These are phyloP conservation scores for Daldinia loculata DNA, from an alignment of 495 filamentous ascomycete species.

Conservation along the genomic window DNA sequence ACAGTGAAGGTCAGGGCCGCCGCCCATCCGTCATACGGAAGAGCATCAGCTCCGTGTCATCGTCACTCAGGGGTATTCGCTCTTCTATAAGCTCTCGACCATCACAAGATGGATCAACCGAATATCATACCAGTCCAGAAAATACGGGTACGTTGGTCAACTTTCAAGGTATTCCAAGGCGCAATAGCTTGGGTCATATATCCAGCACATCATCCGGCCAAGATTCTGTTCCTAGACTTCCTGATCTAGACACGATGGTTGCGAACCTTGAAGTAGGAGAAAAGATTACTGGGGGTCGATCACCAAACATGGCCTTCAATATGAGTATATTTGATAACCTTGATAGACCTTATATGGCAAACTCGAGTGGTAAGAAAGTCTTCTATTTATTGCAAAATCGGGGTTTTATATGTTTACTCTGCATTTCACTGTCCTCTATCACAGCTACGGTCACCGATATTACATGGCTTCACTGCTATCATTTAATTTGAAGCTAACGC, in stretches of 20 bases:
- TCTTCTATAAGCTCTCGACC: slow-evolving; percentile 12
- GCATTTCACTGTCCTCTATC: neutral
- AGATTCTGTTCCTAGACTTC: slow-evolving; percentile 30
- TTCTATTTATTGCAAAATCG: neutral
- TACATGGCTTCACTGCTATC: neutral
- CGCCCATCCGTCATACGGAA: slow-evolving; percentile 29
- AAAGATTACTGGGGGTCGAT: neutral
- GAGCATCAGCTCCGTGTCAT: slow-evolving; percentile 41
- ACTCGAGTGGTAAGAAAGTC: slow-evolving; percentile 17
- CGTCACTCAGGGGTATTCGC: slow-evolving; percentile 34
- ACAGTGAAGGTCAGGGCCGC: slow-evolving; percentile 10
- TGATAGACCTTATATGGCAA: neutral
- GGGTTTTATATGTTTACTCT: neutral
- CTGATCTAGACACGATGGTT: slow-evolving; percentile 30
- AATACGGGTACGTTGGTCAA: neutral
- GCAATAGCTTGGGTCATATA: slow-evolving; percentile 20
- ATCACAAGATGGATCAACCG: slow-evolving; percentile 17
- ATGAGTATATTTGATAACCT: slow-evolving; percentile 33
- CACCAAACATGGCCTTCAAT: slow-evolving; percentile 16
- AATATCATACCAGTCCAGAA: slow-evolving; percentile 7
- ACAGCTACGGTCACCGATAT: neutral
- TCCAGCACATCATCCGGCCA: slow-evolving; percentile 11
- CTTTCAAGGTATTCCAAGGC: neutral
- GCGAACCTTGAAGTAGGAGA: neutral
- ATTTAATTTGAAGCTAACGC: neutral